phyloP scores from a whole-genome alignment of 1,139 yeast genomes.

The Sugiyamaella xylanicola region DNA sequence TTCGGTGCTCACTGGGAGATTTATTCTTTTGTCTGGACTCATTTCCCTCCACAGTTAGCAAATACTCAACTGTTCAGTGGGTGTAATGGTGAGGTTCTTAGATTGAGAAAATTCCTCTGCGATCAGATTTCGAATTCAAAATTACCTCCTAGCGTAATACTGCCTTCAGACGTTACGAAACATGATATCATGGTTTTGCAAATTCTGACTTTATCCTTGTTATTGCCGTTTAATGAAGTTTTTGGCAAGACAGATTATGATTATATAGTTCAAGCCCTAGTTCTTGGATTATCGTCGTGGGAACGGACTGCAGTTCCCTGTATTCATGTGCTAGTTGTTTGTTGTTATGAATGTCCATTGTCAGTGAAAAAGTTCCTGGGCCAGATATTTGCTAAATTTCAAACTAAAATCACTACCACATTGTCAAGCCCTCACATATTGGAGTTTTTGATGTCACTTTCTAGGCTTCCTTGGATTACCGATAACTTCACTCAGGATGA shows the following conservation, averaged over 20 bases:
- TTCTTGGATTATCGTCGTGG: conserved; percentile 71
- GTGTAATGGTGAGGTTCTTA: conserved; percentile 50
- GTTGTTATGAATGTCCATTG: conserved; percentile 78
- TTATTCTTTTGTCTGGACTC: conserved; percentile 67
- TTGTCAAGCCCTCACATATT: conserved; percentile 73
- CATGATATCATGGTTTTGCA: conserved; percentile 69
- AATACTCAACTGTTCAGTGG: conserved; percentile 58
- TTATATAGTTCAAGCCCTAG: conserved; percentile 63
- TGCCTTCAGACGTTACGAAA: conserved; percentile 53
- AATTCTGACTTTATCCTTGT: conserved; percentile 64
- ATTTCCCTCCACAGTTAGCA: conserved; percentile 71
- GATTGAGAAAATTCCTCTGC: conserved; percentile 55
- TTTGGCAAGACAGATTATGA: conserved; percentile 69
- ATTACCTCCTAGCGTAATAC: conserved; percentile 47
- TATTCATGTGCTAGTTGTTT: conserved; percentile 70
- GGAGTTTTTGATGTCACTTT: conserved; percentile 69
- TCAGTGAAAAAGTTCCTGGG: conserved; percentile 70
- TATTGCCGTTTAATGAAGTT: conserved; percentile 64
- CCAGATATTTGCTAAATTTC: conserved; percentile 66
- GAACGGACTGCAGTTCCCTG: conserved; percentile 79
- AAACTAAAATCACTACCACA: conserved; percentile 70
- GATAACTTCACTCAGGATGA: conserved; percentile 77
- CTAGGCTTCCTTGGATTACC: conserved; percentile 66
- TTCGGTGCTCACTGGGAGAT: conserved; percentile 67
- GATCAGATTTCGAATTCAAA: conserved; percentile 54